Evolutionary conservation across 306 rosid species (phyloP).

Genomic region (Spatholobus suberectus): DNA sequence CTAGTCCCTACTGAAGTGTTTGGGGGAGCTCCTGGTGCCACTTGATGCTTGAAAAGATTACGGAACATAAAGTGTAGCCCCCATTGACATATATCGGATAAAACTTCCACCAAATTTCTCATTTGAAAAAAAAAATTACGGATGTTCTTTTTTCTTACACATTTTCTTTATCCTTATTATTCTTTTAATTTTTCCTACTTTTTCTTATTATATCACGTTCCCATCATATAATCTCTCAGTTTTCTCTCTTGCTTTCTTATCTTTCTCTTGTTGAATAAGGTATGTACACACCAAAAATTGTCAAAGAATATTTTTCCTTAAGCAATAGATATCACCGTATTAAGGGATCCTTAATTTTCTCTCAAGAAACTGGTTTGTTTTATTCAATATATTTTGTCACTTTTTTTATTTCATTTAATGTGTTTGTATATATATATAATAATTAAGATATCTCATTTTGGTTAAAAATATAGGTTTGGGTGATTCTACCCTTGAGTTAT

Average conservation of each 20-base stretch:
- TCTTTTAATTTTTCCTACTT: background rate
- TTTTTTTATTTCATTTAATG: no score
- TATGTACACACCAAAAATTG: background rate
- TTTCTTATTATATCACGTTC: background rate
- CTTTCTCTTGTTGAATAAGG: background rate
- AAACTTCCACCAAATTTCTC: background rate
- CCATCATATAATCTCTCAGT: background rate
- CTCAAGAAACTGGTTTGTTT: background rate
- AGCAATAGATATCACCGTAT: background rate
- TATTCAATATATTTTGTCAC: background rate
- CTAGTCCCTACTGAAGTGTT: slow-evolving; percentile 27
- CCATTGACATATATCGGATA: no score
- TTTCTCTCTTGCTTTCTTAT: background rate
- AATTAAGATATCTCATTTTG: no score
- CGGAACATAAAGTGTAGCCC: no score
- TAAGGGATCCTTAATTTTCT: slow-evolving; percentile 1
- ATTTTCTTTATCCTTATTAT: background rate
- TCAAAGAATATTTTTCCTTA: background rate
- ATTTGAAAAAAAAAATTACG: background rate
- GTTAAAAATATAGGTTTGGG: no score
- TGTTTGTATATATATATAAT: no score
- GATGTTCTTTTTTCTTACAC: background rate
- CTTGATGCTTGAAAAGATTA: background rate
- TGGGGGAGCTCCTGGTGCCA: slow-evolving; percentile 29
- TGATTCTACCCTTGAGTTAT: no score